Percentiles rank a stretch among this genome's conserved stretches.
These are phyloP conservation scores for Apium graveolens DNA, from an alignment of 129 eudicot genomes.

Conservation along the genomic window DNA sequence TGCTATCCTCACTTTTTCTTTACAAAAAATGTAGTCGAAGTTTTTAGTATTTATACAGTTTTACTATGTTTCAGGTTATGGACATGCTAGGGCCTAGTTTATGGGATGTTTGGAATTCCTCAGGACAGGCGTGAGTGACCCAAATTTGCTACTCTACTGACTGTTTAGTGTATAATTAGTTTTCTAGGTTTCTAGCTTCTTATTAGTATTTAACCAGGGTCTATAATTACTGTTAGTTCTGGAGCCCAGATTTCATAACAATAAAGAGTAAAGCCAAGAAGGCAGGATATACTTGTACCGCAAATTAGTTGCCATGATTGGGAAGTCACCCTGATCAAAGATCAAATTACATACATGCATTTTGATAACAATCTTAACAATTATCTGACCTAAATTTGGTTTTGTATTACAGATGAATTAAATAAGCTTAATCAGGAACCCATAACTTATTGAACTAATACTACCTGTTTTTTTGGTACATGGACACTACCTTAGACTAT, in stretches of 20 bases:
- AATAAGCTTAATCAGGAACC: neutral
- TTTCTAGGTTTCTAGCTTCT: neutral
- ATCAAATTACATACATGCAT: neutral
- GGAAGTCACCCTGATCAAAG: neutral
- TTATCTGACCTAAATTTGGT: neutral
- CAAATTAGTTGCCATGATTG: neutral
- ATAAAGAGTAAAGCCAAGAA: neutral
- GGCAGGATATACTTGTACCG: neutral
- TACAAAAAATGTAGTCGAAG: neutral
- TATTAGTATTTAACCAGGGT: neutral
- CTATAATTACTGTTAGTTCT: neutral
- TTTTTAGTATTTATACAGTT: neutral
- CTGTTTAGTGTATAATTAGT: neutral
- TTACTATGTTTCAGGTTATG: conserved; percentile 50
- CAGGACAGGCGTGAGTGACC: conserved; percentile 64
- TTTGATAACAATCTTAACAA: neutral
- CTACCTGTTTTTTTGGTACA: neutral
- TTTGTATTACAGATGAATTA: neutral
- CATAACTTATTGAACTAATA: neutral
- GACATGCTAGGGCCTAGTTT: conserved; percentile 90
- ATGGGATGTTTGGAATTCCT: conserved; percentile 87
- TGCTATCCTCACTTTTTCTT: neutral
- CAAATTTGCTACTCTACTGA: conserved; percentile 3
- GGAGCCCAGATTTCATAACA: neutral
- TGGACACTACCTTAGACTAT: neutral